Conservation (phyloP, 441 rosid species). For the Geranium incanum region DNA sequence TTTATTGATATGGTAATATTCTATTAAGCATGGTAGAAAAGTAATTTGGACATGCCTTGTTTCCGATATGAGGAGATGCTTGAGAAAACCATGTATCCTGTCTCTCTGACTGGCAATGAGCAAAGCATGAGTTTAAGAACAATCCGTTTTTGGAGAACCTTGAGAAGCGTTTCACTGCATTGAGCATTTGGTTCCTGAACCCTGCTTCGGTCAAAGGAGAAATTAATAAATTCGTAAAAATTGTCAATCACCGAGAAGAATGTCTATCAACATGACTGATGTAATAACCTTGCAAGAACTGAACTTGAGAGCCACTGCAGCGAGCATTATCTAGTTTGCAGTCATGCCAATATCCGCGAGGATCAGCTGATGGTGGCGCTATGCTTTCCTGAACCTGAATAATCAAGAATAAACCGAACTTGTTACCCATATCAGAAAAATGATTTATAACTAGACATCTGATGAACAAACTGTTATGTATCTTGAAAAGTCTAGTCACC, state of each 20-base stretch:
- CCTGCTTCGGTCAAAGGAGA: constrained; percentile 18
- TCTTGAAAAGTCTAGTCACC: too few species aligned
- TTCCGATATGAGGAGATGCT: constrained; percentile 24
- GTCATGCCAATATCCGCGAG: constrained; percentile 72
- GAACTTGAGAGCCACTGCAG: constrained; percentile 56
- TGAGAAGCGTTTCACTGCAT: constrained; percentile 22
- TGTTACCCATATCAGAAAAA: background rate
- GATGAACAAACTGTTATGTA: background rate
- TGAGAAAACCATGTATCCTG: constrained; percentile 32
- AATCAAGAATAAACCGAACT: background rate
- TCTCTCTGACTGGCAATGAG: constrained; percentile 33
- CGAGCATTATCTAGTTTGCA: constrained; percentile 68
- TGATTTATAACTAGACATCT: background rate
- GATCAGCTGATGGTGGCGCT: constrained; percentile 83
- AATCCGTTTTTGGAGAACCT: constrained; percentile 21
- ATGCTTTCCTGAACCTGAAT: constrained; percentile 9
- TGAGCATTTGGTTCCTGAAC: constrained; percentile 30
- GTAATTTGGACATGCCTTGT: constrained; percentile 20
- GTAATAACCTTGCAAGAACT: constrained; percentile 50
- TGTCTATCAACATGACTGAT: background rate
- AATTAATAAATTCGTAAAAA: background rate
- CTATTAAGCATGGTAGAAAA: background rate
- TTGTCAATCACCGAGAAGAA: background rate
- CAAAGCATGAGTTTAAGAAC: constrained; percentile 32
- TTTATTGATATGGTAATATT: too few species aligned